These are phyloP conservation scores for Verticillium longisporum DNA, from an alignment of 2,329 filamentous ascomycete species.

Conservation along the genomic window DNA sequence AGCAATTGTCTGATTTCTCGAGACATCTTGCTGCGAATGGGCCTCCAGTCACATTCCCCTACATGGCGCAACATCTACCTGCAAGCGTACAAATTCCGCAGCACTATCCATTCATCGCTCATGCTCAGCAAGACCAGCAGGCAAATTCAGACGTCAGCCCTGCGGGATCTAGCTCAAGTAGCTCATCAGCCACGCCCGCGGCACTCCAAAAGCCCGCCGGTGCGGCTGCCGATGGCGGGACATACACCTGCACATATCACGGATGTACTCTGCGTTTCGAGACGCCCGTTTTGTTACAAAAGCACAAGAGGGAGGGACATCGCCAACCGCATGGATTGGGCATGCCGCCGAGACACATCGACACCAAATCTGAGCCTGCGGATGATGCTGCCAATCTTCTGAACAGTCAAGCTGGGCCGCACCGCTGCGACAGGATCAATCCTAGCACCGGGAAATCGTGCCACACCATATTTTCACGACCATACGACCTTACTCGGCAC, in stretches of 20 bases:
- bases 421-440: conserved; percentile 89
- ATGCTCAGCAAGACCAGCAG: conserved; percentile 22
- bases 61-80: conserved; percentile 27
- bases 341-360: conserved; percentile 20
- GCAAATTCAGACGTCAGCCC: conserved; percentile 34
- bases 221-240: conserved; percentile 70
- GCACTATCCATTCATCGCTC: conserved; percentile 39
- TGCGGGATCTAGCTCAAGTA: conserved; percentile 28
- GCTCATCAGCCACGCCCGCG: conserved; percentile 22
- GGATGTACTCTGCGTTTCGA: conserved; percentile 86
- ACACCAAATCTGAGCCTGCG: conserved; percentile 21
- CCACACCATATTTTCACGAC: conserved; percentile 87
- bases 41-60: conserved; percentile 10
- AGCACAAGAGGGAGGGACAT: conserved; percentile 93
- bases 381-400: conserved; percentile 44
- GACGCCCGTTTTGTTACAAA: conserved; percentile 77
- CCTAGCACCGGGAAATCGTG: conserved; percentile 92
- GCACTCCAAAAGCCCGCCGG: conserved; percentile 47
- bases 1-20: background rate
- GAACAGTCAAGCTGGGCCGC: conserved; percentile 87
- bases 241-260: conserved; percentile 94
- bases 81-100: conserved; percentile 14
- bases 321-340: conserved; percentile 58
- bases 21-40: background rate
- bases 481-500: conserved; percentile 93